A percentile compares a stretch with the other conserved stretches of the same genome.
Conservation (phyloP, 192 early-diverging fungal genomes). For the Entrophospora sp. region DNA sequence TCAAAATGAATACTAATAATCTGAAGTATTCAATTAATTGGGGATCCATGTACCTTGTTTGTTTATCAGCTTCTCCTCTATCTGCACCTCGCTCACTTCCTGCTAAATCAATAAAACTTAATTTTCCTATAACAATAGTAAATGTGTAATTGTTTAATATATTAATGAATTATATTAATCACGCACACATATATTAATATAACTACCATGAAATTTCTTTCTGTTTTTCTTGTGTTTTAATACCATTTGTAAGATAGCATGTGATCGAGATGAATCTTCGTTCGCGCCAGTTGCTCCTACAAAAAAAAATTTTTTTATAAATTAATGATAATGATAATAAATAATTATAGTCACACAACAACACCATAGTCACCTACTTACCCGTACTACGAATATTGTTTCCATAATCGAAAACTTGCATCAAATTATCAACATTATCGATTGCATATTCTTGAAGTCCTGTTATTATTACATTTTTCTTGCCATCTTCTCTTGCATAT, state of each 20-base stretch:
- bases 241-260: constrained; percentile 92
- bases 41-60: constrained; percentile 58
- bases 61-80: constrained; percentile 84
- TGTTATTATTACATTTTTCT: constrained; percentile 83
- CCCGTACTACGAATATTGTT: constrained; percentile 87
- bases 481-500: constrained; percentile 95
- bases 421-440: constrained; percentile 72
- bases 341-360: constrained; percentile 3
- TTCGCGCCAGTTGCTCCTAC: constrained; percentile 90
- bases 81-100: constrained; percentile 98
- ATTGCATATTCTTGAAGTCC: constrained; percentile 87
- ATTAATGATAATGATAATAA: not conserved
- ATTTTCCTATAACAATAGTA: constrained; percentile 52
- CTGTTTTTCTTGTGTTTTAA: constrained; percentile 61
- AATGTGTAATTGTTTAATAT: not conserved
- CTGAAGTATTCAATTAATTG: not conserved
- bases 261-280: constrained; percentile 89
- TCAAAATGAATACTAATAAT: too few species aligned
- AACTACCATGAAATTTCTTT: constrained; percentile 51
- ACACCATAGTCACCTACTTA: constrained; percentile 25
- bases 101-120: constrained; percentile 97
- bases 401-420: constrained; percentile 92
- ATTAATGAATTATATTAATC: not conserved
- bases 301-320: too few species aligned
- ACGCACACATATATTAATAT: not conserved